Conservation (phyloP, 495 filamentous ascomycete genomes). For the Talaromyces thailandensis region DNA sequence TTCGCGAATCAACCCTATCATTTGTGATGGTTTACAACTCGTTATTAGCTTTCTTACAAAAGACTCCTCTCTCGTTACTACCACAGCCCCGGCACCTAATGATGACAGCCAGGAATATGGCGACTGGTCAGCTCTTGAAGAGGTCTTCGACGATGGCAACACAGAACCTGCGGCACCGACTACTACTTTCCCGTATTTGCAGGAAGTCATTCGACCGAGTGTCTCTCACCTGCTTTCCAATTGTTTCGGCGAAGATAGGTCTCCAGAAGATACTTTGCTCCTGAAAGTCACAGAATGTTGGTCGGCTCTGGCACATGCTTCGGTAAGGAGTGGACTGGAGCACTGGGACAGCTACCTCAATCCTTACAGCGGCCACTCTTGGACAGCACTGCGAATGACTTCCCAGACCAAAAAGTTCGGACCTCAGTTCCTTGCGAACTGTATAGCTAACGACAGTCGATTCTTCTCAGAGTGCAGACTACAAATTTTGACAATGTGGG, state of each 20-base stretch:
- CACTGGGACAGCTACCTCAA: slow-evolving; percentile 53
- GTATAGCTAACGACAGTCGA: slow-evolving; percentile 40
- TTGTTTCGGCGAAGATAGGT: slow-evolving; percentile 55
- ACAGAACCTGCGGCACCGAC: slow-evolving; percentile 12
- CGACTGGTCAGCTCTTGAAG: slow-evolving; percentile 52
- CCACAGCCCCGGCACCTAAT: slow-evolving; percentile 15
- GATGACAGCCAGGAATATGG: slow-evolving; percentile 74
- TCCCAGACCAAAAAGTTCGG: slow-evolving; percentile 56
- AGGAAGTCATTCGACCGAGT: slow-evolving; percentile 38
- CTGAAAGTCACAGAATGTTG: slow-evolving; percentile 51
- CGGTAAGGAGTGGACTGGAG: slow-evolving; percentile 31
- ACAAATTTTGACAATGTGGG: slow-evolving; percentile 47
- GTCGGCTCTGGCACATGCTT: slow-evolving; percentile 42
- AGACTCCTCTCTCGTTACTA: slow-evolving; percentile 10
- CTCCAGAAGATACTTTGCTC: slow-evolving; percentile 50
- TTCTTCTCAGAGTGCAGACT: slow-evolving; percentile 36
- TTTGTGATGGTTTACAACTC: slow-evolving; percentile 27
- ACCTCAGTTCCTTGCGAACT: slow-evolving; percentile 49
- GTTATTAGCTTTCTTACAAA: slow-evolving; percentile 29
- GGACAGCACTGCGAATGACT: slow-evolving; percentile 53
- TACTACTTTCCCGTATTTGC: slow-evolving; percentile 24
- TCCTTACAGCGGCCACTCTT: slow-evolving; percentile 46
- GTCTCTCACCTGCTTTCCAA: slow-evolving; percentile 55
- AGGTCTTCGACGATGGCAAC: slow-evolving; percentile 30
- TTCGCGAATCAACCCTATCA: slow-evolving; percentile 25